Evolutionary conservation across 2,329 filamentous ascomycete species (phyloP).

Genomic region (Curvularia spicifera): DNA sequence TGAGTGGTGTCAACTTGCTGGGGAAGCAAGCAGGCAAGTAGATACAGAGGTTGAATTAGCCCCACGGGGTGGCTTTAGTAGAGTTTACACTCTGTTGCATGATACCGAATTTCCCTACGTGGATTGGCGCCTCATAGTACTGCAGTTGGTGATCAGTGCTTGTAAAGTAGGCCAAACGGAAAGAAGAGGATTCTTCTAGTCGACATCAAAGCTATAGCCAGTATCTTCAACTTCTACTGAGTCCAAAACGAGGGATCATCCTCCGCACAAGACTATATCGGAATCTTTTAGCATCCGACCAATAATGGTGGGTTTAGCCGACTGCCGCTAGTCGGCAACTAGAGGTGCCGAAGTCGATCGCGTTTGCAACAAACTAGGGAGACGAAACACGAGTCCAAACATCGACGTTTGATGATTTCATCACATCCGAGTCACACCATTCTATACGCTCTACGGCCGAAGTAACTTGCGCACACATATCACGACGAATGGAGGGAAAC

Average conservation of each 20-base stretch:
- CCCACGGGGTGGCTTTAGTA: not conserved
- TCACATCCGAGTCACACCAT: slow-evolving; percentile 4
- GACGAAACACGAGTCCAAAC: slow-evolving; percentile 40
- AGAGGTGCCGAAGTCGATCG: slow-evolving; percentile 14
- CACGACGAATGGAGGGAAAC: not conserved
- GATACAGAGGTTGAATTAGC: not conserved
- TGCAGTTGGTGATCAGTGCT: not conserved
- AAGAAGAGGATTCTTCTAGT: not conserved
- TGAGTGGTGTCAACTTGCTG: slow-evolving; percentile 7
- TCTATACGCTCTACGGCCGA: not conserved
- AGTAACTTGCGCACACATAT: not conserved
- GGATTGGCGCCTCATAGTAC: not conserved
- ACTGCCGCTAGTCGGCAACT: slow-evolving; percentile 11
- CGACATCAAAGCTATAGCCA: not conserved
- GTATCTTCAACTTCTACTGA: not conserved
- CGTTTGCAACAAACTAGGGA: slow-evolving; percentile 15
- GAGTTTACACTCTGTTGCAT: not conserved
- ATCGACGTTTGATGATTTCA: slow-evolving; percentile 33
- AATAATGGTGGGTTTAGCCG: slow-evolving; percentile 1
- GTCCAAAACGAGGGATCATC: not conserved
- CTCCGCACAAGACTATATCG: not conserved
- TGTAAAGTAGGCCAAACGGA: not conserved
- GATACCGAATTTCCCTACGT: not conserved
- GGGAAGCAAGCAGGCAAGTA: not conserved
- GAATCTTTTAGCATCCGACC: not conserved